Evolutionary conservation across 148 eudicot species (phyloP).

Genomic region (Rhododendron mucronatum): DNA sequence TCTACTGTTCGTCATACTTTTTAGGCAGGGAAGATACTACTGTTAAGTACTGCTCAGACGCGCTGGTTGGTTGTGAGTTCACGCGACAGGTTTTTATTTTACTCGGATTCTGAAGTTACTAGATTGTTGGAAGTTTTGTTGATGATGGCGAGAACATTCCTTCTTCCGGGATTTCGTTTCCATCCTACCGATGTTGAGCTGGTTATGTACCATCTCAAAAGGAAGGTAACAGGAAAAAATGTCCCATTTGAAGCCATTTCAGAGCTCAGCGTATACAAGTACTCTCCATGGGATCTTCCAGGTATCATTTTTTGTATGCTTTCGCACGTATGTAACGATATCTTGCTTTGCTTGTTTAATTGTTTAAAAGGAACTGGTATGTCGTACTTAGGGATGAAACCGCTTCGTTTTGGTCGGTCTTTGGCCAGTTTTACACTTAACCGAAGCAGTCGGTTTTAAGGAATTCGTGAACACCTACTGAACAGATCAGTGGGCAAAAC

Average conservation of each 20-base stretch:
- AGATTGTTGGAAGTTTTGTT: not conserved
- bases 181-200: constrained; percentile 76
- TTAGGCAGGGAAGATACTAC: not conserved
- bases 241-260: constrained; percentile 35
- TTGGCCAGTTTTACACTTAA: too few species aligned
- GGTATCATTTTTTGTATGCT: constrained; percentile 6
- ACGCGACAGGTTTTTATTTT: not conserved
- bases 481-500: not conserved
- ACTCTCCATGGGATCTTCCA: constrained; percentile 75
- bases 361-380: not conserved
- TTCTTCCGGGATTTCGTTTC: constrained; percentile 66
- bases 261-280: constrained; percentile 51
- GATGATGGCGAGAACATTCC: constrained; percentile 18
- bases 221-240: constrained; percentile 55
- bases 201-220: constrained; percentile 65
- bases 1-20: not conserved
- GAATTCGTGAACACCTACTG: not conserved
- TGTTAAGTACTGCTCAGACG: not conserved
- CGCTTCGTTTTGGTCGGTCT: too few species aligned
- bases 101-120: not conserved
- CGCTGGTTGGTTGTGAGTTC: not conserved
- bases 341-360: not conserved
- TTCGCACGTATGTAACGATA: not conserved
- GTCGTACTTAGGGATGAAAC: not conserved
- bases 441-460: not conserved